A percentile compares a stretch with the other conserved stretches of the same genome.
phyloP scores from a whole-genome alignment of 2,329 filamentous ascomycete genomes.

The Colletotrichum eleusines region DNA sequence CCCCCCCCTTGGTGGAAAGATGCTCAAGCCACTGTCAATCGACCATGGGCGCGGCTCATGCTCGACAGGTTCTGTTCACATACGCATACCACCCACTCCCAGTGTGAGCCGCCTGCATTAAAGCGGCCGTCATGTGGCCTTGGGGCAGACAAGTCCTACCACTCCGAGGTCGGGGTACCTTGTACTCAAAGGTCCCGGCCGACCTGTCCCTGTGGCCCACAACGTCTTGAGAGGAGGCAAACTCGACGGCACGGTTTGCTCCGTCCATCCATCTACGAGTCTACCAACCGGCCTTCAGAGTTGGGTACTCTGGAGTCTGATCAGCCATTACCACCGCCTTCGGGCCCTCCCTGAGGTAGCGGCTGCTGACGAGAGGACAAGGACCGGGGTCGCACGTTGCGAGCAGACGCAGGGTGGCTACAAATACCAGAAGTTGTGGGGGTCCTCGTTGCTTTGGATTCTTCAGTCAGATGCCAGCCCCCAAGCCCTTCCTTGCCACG shows the following conservation, averaged over 20 bases:
- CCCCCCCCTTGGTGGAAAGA: constrained; percentile 23
- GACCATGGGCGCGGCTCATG: constrained; percentile 3
- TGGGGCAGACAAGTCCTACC: too few species aligned
- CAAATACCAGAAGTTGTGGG: not conserved
- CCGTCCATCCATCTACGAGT: not conserved
- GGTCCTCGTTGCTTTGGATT: constrained; percentile 29
- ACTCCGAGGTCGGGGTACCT: constrained; percentile 8
- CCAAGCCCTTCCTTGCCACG: constrained; percentile 39
- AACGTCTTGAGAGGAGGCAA: not conserved
- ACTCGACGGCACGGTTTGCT: constrained; percentile 11
- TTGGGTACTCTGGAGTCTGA: not conserved
- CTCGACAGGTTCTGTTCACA: constrained; percentile 9
- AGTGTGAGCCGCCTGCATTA: not conserved
- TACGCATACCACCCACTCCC: not conserved
- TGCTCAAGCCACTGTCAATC: not conserved
- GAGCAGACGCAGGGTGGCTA: constrained; percentile 9
- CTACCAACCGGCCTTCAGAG: not conserved
- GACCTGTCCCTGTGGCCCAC: not conserved
- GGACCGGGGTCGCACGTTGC: not conserved
- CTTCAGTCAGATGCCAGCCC: constrained; percentile 30
- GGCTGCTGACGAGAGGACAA: not conserved
- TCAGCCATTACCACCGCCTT: not conserved
- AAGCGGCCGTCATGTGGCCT: not conserved
- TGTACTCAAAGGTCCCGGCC: constrained; percentile 3
- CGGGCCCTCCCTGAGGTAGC: too few species aligned